Base-by-base conservation (phyloP, 129 eudicot species). In the Arctium minus region DNA sequence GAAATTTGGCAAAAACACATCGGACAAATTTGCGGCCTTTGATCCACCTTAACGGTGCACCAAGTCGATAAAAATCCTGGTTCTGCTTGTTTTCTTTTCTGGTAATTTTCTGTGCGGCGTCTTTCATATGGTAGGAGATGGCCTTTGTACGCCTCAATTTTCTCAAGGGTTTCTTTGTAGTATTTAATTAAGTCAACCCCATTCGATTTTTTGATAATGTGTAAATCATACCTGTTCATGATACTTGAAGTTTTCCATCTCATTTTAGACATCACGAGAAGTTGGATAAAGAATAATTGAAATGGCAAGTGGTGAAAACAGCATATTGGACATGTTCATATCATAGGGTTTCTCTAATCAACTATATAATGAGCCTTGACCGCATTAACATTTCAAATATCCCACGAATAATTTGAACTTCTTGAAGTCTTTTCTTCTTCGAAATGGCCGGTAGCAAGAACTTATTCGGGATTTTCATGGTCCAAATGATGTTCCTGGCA, bases 401-500 rank as follows among this genome's bases (percentile, higher is more conserved):
- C 78, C 53, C 73, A 78, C 50, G 71, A 38, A 15, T n/a, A 83
- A 70, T 35, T 72, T 71, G 27, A 70, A 56, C 39, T 15, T 17
- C 35, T 31, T 50, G 30, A 77, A 39, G 31, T 31, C 2, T 9
- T 79, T 13, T n/a, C 8, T 2, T 38, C 37, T n/a, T 31, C 32
- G 17, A 18, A 73, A 84, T 79, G 87, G 74, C 82, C 33, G 15
- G 62, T 62, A 42, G 5, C 72, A 79, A 42, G 27, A 42, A 79
- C 62, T 62, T 75, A 44, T 15, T 64, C 1, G 75, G 79, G 39
- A 18, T 72, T 31, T 78, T 83, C 36, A 15, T 84, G 76, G 17
- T 84, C 33, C 83, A 42, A 46, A 73, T 79, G 40, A 65, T 84
- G 27, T 65, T 84, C 37, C 62, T 79, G 7, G 62, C 72, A 33